Conservation (phyloP, 306 rosid genomes). For the Dryas drummondii region DNA sequence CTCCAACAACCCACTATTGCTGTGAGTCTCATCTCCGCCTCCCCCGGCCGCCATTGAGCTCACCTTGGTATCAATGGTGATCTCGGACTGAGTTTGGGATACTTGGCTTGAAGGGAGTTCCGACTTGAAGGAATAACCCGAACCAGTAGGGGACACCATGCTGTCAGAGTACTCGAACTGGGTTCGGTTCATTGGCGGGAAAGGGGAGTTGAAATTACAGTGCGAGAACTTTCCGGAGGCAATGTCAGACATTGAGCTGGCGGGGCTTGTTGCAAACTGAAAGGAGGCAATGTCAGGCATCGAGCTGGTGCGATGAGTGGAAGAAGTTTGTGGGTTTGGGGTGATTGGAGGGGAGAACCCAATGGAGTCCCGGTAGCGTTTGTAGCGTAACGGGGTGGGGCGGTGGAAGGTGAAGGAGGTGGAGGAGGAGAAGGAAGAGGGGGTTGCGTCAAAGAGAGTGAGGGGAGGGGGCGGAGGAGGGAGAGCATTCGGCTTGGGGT, state of each 20-base stretch:
- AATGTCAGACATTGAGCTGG: slow-evolving; percentile 5
- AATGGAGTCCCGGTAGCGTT: slow-evolving; percentile 30
- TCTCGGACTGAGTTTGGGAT: slow-evolving; percentile 34
- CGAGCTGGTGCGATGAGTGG: neutral
- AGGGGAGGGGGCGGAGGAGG: slow-evolving; percentile 14
- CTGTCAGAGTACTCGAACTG: slow-evolving; percentile 39
- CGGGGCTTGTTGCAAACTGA: neutral
- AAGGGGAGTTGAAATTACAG: slow-evolving; percentile 23
- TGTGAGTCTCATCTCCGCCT: slow-evolving; percentile 2
- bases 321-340: slow-evolving; percentile 6
- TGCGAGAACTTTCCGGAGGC: slow-evolving; percentile 40
- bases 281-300: slow-evolving; percentile 35
- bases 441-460: slow-evolving; percentile 18
- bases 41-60: slow-evolving; percentile 15
- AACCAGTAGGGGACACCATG: neutral
- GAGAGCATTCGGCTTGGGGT: slow-evolving; percentile 21
- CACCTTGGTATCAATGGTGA: slow-evolving; percentile 29
- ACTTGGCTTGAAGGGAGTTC: slow-evolving; percentile 76
- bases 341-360: slow-evolving; percentile 29
- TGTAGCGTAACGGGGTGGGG: slow-evolving; percentile 53
- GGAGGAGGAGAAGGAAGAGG: slow-evolving; percentile 11
- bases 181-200: slow-evolving; percentile 35
- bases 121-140: slow-evolving; percentile 32
- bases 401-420: slow-evolving; percentile 62
- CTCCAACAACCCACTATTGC: slow-evolving; percentile 41